Evolutionary conservation across 345 rosid genomes (phyloP).

Genomic region (Mangifera indica): DNA sequence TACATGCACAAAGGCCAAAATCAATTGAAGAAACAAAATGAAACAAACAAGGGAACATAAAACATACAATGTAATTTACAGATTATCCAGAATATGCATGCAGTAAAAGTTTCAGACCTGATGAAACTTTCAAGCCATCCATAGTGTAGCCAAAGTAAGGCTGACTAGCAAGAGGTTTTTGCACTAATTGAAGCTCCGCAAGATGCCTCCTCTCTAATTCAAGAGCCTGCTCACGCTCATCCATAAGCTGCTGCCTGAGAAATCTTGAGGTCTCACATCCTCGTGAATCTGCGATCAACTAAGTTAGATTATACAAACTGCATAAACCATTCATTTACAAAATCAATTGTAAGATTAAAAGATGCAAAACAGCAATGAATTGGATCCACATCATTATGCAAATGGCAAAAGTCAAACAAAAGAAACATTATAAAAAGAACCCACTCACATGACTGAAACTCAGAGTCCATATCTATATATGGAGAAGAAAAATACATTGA

Average conservation of each 20-base stretch:
- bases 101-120: constrained; percentile 26
- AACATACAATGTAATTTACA: too few species aligned
- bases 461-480: constrained; percentile 43
- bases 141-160: constrained; percentile 31
- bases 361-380: neutral
- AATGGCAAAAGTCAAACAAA: neutral
- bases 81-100: too few species aligned
- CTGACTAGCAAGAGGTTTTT: constrained; percentile 31
- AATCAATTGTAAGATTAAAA: neutral
- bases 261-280: constrained; percentile 41
- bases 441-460: constrained; percentile 49
- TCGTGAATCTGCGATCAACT: constrained; percentile 40
- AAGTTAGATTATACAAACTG: neutral
- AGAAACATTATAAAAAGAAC: neutral
- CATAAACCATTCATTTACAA: neutral
- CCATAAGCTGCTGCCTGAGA: constrained; percentile 46
- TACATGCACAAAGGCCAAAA: constrained; percentile 6
- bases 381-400: neutral
- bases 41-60: too few species aligned
- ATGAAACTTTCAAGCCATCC: constrained; percentile 37
- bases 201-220: constrained; percentile 43
- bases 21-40: too few species aligned
- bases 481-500: constrained; percentile 34
- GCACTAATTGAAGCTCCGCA: constrained; percentile 33
- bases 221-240: constrained; percentile 42